Evolutionary conservation across 2,329 filamentous ascomycete species (phyloP).

Genomic region (Venturia asperata): DNA sequence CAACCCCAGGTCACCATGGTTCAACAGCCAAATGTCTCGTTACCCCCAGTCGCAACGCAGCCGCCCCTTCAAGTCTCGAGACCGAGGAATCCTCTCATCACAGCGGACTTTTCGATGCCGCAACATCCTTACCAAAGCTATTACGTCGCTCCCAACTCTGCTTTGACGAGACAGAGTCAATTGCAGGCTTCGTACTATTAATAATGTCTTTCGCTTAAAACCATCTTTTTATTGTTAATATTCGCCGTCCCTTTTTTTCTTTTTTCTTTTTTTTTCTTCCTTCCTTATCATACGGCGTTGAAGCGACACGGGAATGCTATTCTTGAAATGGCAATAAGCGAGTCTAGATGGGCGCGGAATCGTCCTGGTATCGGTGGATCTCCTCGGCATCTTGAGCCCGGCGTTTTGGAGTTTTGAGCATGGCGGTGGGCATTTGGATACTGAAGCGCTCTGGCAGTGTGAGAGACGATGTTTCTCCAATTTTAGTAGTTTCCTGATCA

Average conservation of each 20-base stretch:
- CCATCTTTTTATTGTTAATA: neutral
- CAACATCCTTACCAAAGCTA: slow-evolving; percentile 76
- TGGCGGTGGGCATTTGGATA: neutral
- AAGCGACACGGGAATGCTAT: neutral
- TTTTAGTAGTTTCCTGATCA: too few species aligned
- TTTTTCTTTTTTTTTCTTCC: too few species aligned
- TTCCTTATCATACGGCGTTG: neutral
- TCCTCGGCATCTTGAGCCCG: neutral
- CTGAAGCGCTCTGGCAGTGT: neutral
- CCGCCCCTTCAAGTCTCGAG: slow-evolving; percentile 1
- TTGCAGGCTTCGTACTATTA: slow-evolving; percentile 12
- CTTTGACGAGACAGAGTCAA: slow-evolving; percentile 22
- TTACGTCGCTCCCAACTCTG: slow-evolving; percentile 64
- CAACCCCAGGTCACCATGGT: slow-evolving; percentile 21
- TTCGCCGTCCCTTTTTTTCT: neutral
- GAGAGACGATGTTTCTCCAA: neutral
- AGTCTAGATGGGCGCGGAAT: neutral
- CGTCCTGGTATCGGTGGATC: neutral
- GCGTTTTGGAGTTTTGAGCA: neutral
- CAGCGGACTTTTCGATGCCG: slow-evolving; percentile 67
- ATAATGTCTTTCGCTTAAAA: neutral
- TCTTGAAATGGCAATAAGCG: neutral
- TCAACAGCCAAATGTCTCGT: slow-evolving; percentile 31
- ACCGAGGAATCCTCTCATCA: slow-evolving; percentile 46
- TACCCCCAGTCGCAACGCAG: slow-evolving; percentile 57